Percentiles rank a stretch among this genome's conserved stretches.
Evolutionary conservation across 1,284 basidiomycete species (phyloP).

Genomic region (Rhodotorula sp.): DNA sequence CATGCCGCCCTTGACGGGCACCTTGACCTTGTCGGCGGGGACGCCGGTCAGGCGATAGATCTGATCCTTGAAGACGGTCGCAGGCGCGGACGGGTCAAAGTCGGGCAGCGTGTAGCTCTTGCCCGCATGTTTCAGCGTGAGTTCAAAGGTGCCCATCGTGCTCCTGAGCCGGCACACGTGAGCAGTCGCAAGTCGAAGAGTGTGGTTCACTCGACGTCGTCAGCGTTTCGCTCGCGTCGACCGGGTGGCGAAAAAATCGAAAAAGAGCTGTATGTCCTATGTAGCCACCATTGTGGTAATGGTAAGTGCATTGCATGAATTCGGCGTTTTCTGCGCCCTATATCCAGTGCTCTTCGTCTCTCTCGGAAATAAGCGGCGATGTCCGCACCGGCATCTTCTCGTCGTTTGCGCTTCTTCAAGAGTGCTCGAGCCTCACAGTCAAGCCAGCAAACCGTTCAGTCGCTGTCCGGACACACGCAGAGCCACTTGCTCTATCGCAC

Average conservation of each 20-base stretch:
- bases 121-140: conserved; percentile 88
- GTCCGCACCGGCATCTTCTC: background rate
- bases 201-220: background rate
- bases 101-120: conserved; percentile 59
- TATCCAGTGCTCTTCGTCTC: background rate
- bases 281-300: too few relatives aligned
- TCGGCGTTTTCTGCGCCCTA: too few relatives aligned
- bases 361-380: background rate
- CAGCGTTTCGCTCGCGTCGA: background rate
- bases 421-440: too few relatives aligned
- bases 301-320: too few relatives aligned
- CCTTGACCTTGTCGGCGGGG: conserved; percentile 63
- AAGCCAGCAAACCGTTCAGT: too few relatives aligned
- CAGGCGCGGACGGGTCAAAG: conserved; percentile 49
- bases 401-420: background rate
- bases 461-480: too few relatives aligned
- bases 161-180: conserved; percentile 79
- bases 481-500: too few relatives aligned
- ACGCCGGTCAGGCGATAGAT: conserved; percentile 30
- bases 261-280: too few relatives aligned
- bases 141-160: conserved; percentile 12
- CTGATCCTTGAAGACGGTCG: conserved; percentile 44
- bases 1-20: conserved; percentile 93
- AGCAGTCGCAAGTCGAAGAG: conserved; percentile 58
- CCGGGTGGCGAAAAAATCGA: too few relatives aligned